Evolutionary conservation across 345 rosid genomes (phyloP), one percentile per base, ranked within the genome.

Genomic region (Pistacia integerrima): DNA sequence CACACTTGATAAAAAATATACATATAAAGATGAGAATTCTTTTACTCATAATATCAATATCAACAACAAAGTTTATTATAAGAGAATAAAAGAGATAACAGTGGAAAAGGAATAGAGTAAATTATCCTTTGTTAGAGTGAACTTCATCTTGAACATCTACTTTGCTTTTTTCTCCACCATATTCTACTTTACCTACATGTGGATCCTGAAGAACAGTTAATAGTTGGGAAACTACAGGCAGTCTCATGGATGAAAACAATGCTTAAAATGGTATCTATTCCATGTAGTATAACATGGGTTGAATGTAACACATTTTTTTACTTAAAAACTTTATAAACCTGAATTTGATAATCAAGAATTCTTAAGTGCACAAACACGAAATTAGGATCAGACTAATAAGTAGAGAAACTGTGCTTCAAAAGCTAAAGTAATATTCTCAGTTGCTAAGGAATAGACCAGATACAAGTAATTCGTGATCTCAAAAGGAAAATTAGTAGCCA

Each of bases 101-200:
- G 44, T 63, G 55, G 36, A 67, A 79, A 73, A 71, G 73, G 73
- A 87, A 81, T 30, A 57, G 77, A 79, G 81, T 46, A n/a, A 72
- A 69, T 75, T 69, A 61, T 85, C 84, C 80, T 81, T 80, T 74
- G 36, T 78, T 79, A 80, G 80, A 81, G 76, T 82, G 90, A 79
- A 79, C 87, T 74, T 81, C 88, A 82, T 87, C 86, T 78, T 86
- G 84, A 84, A 87, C 87, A 84, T 77, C 85, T 80, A 88, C 82
- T 69, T 78, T 76, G 81, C 86, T 84, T 78, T 90, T 80, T 79
- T 80, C 79, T 81, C 86, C 90, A 83, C 73, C 90, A 82, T 82
- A 85, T 85, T 84, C 91, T 86, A 88, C 92, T 80, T 83, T 84
- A 89, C 89, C 91, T 87, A 87, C 89, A 86, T 35, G 60, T 79